These are phyloP conservation scores for Darksidea phi DNA, from an alignment of 495 filamentous ascomycete genomes.

Conservation along the genomic window DNA sequence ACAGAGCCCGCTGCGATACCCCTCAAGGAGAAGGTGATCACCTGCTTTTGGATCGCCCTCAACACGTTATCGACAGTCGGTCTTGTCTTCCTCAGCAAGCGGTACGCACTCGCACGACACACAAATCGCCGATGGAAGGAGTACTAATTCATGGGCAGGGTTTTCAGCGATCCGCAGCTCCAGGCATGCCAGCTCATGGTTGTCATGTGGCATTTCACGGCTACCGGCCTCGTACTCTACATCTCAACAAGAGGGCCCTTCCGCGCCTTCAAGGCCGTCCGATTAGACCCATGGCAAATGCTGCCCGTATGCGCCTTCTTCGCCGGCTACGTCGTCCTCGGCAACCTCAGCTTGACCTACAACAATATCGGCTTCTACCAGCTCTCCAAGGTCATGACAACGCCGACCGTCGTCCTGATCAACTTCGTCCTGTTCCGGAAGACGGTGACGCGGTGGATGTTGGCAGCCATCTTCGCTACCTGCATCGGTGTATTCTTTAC, in stretches of 20 bases:
- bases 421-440: constrained; percentile 43
- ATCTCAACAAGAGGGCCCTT: constrained; percentile 40
- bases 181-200: constrained; percentile 36
- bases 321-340: constrained; percentile 44
- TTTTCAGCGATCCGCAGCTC: constrained; percentile 36
- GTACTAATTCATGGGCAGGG: constrained; percentile 28
- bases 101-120: constrained; percentile 10
- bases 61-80: constrained; percentile 35
- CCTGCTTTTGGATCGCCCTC: constrained; percentile 31
- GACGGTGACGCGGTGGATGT: constrained; percentile 40
- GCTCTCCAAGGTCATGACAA: constrained; percentile 47
- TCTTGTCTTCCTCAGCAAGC: constrained; percentile 34
- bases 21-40: constrained; percentile 34
- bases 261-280: constrained; percentile 43
- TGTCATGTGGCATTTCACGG: constrained; percentile 47
- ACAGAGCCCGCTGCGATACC: constrained; percentile 15
- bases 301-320: constrained; percentile 45
- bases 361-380: constrained; percentile 48
- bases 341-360: constrained; percentile 44
- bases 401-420: constrained; percentile 44
- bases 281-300: constrained; percentile 43
- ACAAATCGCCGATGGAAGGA: neutral
- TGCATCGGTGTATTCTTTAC: constrained; percentile 35
- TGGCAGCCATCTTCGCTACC: constrained; percentile 32
- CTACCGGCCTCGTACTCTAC: constrained; percentile 42